Evolutionary conservation across 1,284 basidiomycete genomes (phyloP), one percentile per base, ranked within the genome.

Genomic region (Ganoderma multipileum): DNA sequence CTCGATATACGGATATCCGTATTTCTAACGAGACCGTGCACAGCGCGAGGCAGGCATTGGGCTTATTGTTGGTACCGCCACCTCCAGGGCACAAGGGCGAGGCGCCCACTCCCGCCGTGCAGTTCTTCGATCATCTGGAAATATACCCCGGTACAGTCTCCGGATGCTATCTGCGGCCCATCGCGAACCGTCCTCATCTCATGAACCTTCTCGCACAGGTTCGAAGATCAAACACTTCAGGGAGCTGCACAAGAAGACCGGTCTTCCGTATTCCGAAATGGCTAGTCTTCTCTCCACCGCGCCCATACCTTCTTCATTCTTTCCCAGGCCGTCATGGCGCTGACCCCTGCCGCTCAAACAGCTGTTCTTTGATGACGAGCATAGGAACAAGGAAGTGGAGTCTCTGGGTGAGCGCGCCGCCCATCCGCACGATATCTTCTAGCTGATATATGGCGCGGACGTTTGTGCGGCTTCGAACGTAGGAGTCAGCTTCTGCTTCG

Each of bases 291-390:
- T 20, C 57, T 3, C n/a, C 69, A 14, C 44, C 20, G 38, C 65
- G 65, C 41, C 47, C 66, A 69, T 47, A 42, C 61, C 47, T 50
- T 62, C 47, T 50, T 50, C 47, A 26, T 23, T 11, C 44, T 30
- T 55, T 26, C 42, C 65, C 9, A 36, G 18, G 36, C 60, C 42
- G 42, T 14, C 33, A 4, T 30, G 3, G 16, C 30, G 36, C 41
- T 64, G n/a, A 44, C 55, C 23, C n/a, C 8, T 11, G 28, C 38
- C 41, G 33, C 44, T 26, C 33, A 33, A 26, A 55, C 63, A 92
- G 94, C 83, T 96, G 3, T 95, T 95, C 80, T 96, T 93, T 71
- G 94, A 95, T 71, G 94, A 96, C 74, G 94, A 96, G 77, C 78
- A 77, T 65, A 84, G 94, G 39, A 95, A 96, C 74, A 84, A 83